These are phyloP conservation scores for Diplocarpon mali DNA, from an alignment of 2,329 filamentous ascomycete genomes.

Conservation along the genomic window DNA sequence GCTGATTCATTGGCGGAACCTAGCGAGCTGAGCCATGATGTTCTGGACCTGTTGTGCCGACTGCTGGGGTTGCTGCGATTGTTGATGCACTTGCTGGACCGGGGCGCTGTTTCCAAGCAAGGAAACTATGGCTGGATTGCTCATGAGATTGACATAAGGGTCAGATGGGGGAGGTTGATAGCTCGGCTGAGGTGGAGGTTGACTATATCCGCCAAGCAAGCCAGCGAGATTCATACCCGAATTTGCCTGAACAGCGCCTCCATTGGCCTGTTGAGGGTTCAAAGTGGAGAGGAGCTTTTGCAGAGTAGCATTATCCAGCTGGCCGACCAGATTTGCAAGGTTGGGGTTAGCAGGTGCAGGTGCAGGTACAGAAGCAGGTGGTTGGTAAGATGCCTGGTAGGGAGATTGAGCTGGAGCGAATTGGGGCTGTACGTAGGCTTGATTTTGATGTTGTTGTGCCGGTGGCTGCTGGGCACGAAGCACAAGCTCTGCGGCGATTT, in stretches of 20 bases:
- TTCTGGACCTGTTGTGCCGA: constrained; percentile 51
- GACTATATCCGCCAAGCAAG: constrained; percentile 24
- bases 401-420: constrained; percentile 22
- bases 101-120: constrained; percentile 19
- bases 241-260: constrained; percentile 25
- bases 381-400: constrained; percentile 26
- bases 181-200: constrained; percentile 26
- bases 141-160: constrained; percentile 17
- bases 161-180: constrained; percentile 25
- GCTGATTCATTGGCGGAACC: constrained; percentile 42
- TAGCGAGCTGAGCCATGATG: constrained; percentile 63
- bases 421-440: constrained; percentile 27
- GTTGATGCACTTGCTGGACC: not conserved
- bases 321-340: constrained; percentile 53
- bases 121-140: constrained; percentile 20
- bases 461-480: constrained; percentile 51
- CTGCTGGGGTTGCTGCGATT: constrained; percentile 19
- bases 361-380: constrained; percentile 28
- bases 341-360: constrained; percentile 34
- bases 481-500: constrained; percentile 71
- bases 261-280: constrained; percentile 19
- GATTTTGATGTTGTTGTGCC: constrained; percentile 16
- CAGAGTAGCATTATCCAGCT: constrained; percentile 57
- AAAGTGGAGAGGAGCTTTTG: constrained; percentile 58
- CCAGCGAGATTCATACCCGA: constrained; percentile 26